Conservation (phyloP, 805 yeast species). For the Kodamaea hsintzibuensis region DNA sequence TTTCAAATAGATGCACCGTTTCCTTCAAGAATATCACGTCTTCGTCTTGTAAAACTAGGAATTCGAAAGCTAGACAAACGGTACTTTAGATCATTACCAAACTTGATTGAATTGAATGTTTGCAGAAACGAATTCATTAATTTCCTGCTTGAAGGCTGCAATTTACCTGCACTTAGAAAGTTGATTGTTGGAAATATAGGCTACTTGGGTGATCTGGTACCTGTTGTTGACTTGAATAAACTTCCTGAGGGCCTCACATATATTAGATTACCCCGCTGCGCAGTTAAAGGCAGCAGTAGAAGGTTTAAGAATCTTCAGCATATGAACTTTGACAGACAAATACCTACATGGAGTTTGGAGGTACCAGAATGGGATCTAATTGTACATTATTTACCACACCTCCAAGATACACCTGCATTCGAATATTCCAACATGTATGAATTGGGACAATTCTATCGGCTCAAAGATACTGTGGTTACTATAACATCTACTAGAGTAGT, state of each 20-base stretch:
- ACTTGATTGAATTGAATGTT: neutral
- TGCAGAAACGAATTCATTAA: neutral
- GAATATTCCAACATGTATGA: slow-evolving; percentile 1
- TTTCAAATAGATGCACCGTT: neutral
- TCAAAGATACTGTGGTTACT: neutral
- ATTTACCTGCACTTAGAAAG: neutral
- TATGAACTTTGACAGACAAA: neutral
- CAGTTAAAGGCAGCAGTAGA: neutral
- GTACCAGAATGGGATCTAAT: neutral
- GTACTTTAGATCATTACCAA: neutral
- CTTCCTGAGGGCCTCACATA: neutral
- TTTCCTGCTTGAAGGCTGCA: neutral
- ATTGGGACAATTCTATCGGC: neutral
- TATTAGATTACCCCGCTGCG: neutral
- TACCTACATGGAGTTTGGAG: neutral
- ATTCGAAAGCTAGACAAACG: neutral
- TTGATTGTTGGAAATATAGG: slow-evolving; percentile 1
- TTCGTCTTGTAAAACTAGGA: neutral
- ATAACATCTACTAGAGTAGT: neutral
- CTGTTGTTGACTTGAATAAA: neutral
- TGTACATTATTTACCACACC: neutral
- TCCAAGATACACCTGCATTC: neutral
- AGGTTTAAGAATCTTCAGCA: neutral
- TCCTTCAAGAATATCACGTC: neutral
- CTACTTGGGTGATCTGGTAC: neutral